Evolutionary conservation across 208 protist species (phyloP).

Genomic region (Acanthamoeba royreba): DNA sequence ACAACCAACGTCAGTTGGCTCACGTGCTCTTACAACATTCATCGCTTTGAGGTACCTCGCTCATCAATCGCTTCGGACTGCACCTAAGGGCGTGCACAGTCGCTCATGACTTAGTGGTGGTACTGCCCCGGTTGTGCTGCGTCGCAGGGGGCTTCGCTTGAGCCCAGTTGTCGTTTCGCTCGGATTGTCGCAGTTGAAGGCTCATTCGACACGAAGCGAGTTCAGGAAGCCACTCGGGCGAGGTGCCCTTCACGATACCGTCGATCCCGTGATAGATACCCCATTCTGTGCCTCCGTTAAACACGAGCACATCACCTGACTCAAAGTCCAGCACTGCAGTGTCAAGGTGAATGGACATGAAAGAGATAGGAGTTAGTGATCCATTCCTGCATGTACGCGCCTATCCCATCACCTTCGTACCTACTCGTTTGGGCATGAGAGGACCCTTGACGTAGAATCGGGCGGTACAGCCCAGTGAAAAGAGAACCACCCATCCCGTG

Average conservation of each 20-base stretch:
- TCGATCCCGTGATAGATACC: not conserved
- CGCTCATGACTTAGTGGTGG: too few relatives aligned
- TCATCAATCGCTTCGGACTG: too few relatives aligned
- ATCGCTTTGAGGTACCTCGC: too few relatives aligned
- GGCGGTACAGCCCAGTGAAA: not conserved
- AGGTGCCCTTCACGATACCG: not conserved
- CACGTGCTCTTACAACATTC: too few relatives aligned
- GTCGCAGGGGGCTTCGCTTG: not conserved
- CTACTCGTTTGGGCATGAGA: not conserved
- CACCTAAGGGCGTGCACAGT: too few relatives aligned
- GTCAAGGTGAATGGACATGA: not conserved
- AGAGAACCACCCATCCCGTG: not conserved
- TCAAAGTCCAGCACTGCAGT: not conserved
- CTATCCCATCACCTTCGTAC: too few relatives aligned
- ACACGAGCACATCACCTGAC: not conserved
- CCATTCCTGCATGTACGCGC: too few relatives aligned
- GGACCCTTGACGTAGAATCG: not conserved
- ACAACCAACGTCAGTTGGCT: too few relatives aligned
- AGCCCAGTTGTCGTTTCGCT: not conserved
- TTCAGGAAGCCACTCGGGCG: not conserved
- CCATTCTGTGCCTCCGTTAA: slow-evolving; percentile 1
- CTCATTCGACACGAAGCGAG: not conserved
- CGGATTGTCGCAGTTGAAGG: not conserved
- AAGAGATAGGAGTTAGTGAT: not conserved
- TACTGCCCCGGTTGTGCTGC: too few relatives aligned